Evolutionary conservation across 371 early-diverging fungal genomes (phyloP), one percentile per base, ranked within the genome.

Genomic region (Basidiobolus heterosporus): DNA sequence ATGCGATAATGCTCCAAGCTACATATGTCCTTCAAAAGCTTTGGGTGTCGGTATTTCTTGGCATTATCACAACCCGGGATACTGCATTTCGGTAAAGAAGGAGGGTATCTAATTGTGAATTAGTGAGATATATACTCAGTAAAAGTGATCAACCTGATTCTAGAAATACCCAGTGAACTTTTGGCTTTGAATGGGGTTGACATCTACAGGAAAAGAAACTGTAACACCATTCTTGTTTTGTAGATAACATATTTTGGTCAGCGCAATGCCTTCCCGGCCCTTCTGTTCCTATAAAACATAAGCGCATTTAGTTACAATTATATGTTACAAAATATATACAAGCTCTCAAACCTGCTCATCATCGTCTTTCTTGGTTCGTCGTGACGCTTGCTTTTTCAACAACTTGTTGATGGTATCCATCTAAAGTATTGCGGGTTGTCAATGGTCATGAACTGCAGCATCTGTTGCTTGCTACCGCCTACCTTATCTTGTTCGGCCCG

Each of bases 401-500:
- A 57, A 40, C 13, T 48, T 45, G 41, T 54, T 53, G 11, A 57
- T 57, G 9, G 54, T 54, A 30, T 50, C 58, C 45, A 46, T 54
- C 54, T 54, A 41, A 38, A 50, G 17, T 9, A 14, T 11, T 47
- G 30, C 30, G 13, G 5, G 1, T 49, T 17, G 1, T 36, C 13
- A 38, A 22, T 30, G 19, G 48, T 30, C 6, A 35, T 20, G n/a
- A 42, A 17, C 20, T 49, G 14, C 16, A 21, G 35, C 3, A n/a
- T n/a, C 21, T 3, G 35, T 35, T 30, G 30, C 9, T 5, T 30
- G 9, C 30, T 30, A 5, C 30, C 3, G 38, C 14, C 16, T 35
- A 54, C 40, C 36, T 57, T 57, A 14, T 57, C 54, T 44, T 54
- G 44, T 44, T 57, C 58, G 16, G 50, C 49, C 22, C 50, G 50